These are phyloP conservation scores for Populus nigra DNA, from an alignment of 345 rosid genomes.

Conservation along the genomic window DNA sequence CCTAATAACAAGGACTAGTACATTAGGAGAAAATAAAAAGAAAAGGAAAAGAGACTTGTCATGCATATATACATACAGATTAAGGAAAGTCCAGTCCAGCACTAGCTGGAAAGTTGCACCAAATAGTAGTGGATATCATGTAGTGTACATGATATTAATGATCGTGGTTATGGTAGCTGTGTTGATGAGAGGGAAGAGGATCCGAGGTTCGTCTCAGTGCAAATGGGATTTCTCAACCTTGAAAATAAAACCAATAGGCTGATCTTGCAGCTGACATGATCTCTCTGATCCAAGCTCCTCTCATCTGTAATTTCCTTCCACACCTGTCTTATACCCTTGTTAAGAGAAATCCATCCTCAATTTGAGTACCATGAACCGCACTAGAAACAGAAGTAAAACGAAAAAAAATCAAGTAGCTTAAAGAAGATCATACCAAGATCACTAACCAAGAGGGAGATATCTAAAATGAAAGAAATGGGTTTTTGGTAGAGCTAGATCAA, in stretches of 20 bases:
- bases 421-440: conserved; percentile 20
- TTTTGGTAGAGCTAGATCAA: conserved; percentile 47
- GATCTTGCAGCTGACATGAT: conserved; percentile 68
- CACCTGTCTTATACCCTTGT: conserved; percentile 7
- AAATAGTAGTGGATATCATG: conserved; percentile 12
- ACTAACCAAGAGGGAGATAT: conserved; percentile 45
- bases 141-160: conserved; percentile 23
- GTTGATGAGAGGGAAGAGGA: conserved; percentile 65
- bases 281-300: conserved; percentile 87
- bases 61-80: conserved; percentile 36
- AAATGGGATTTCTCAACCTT: conserved; percentile 43
- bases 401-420: conserved; percentile 18
- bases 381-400: conserved; percentile 20
- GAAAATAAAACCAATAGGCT: conserved; percentile 40
- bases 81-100: conserved; percentile 30
- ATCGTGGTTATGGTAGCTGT: conserved; percentile 20
- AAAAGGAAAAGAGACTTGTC: conserved; percentile 16
- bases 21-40: conserved; percentile 4
- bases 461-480: conserved; percentile 29
- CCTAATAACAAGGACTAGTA: conserved; percentile 13
- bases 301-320: conserved; percentile 33
- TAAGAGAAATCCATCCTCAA: not conserved
- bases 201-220: conserved; percentile 95
- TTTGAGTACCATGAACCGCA: conserved; percentile 19
- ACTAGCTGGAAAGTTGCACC: conserved; percentile 32